Percentiles rank a stretch among this genome's conserved stretches.
Conservation (phyloP, 176 grass and related monocot genomes). For the Carex scoparia region DNA sequence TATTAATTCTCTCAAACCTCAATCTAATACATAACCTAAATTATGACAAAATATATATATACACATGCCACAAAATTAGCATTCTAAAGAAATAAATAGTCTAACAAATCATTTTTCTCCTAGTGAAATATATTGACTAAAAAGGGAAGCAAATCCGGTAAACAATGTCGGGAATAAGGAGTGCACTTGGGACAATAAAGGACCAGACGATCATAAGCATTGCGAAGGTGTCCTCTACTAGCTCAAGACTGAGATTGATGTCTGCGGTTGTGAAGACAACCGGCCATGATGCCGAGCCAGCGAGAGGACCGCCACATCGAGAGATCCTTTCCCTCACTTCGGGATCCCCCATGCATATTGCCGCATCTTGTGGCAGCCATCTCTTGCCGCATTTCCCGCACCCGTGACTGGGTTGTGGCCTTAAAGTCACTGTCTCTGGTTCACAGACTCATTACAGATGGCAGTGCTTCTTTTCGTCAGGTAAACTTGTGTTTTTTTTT, state of each 20-base stretch:
- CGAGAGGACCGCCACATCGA: slow-evolving; percentile 46
- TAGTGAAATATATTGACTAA: not conserved
- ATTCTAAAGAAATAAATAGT: not conserved
- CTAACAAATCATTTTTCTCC: not conserved
- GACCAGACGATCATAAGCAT: slow-evolving; percentile 75
- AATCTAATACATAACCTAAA: not conserved
- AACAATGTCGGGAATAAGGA: slow-evolving; percentile 45
- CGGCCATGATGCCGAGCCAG: slow-evolving; percentile 49
- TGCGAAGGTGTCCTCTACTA: slow-evolving; percentile 49
- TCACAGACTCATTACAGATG: slow-evolving; percentile 57
- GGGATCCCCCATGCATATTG: slow-evolving; percentile 17
- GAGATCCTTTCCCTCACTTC: slow-evolving; percentile 49
- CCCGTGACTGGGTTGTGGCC: slow-evolving; percentile 76
- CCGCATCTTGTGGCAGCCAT: slow-evolving; percentile 41
- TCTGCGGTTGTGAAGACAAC: slow-evolving; percentile 72
- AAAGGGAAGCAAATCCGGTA: not conserved
- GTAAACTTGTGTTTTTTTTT: not conserved
- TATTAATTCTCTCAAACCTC: not conserved
- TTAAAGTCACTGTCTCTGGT: slow-evolving; percentile 61
- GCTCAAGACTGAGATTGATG: slow-evolving; percentile 55
- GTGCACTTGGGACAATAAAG: slow-evolving; percentile 71
- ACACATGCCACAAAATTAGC: not conserved
- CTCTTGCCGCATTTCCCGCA: slow-evolving; percentile 44
- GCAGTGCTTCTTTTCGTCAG: slow-evolving; percentile 38
- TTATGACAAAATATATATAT: not conserved